Percentiles rank a stretch among this genome's conserved stretches.
Evolutionary conservation across 1,284 basidiomycete species (phyloP).

Genomic region (Ustilago cynodontis): DNA sequence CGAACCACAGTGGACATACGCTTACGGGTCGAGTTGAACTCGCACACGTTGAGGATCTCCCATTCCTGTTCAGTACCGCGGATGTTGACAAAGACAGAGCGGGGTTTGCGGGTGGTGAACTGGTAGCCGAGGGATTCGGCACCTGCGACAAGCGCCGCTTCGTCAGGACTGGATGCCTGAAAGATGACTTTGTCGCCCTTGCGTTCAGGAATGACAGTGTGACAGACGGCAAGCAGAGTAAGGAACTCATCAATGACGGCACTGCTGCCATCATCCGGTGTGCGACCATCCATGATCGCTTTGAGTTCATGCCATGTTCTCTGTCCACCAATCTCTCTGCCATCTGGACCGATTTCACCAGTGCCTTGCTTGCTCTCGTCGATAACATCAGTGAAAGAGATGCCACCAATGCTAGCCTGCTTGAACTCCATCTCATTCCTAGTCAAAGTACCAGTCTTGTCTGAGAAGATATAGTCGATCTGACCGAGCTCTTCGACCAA

Average conservation of each 20-base stretch:
- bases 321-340: slow-evolving; percentile 75
- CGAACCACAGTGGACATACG: slow-evolving; percentile 96
- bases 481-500: slow-evolving; percentile 98
- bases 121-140: slow-evolving; percentile 92
- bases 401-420: slow-evolving; percentile 88
- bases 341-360: slow-evolving; percentile 70
- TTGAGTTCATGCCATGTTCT: slow-evolving; percentile 81
- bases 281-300: slow-evolving; percentile 72
- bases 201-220: slow-evolving; percentile 96
- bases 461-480: slow-evolving; percentile 98
- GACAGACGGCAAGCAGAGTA: slow-evolving; percentile 91
- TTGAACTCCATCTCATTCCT: slow-evolving; percentile 98
- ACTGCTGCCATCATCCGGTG: slow-evolving; percentile 72
- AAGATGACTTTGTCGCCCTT: slow-evolving; percentile 78
- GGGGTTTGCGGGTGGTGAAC: slow-evolving; percentile 94
- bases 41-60: slow-evolving; percentile 94
- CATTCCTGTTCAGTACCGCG: slow-evolving; percentile 82
- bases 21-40: slow-evolving; percentile 98
- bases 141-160: slow-evolving; percentile 93
- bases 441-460: slow-evolving; percentile 97
- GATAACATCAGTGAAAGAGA: slow-evolving; percentile 87
- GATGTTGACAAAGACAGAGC: slow-evolving; percentile 89
- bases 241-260: slow-evolving; percentile 85
- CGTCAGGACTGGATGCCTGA: slow-evolving; percentile 97
- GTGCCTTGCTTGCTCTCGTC: slow-evolving; percentile 81